phyloP scores from a whole-genome alignment of 2,329 filamentous ascomycete genomes.

The Fusarium sp. region DNA sequence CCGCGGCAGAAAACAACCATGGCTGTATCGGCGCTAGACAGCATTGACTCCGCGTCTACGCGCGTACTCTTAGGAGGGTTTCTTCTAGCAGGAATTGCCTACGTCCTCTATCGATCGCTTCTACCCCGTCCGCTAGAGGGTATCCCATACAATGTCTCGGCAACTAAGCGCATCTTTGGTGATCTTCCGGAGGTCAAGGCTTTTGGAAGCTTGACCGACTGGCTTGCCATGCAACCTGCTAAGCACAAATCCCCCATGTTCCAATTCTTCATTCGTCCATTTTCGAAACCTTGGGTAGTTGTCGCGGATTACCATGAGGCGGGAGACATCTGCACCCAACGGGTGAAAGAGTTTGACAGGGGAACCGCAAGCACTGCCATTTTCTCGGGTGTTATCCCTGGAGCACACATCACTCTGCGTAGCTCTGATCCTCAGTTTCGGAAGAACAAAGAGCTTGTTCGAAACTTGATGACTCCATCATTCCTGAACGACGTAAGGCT shows the following conservation, averaged over 20 bases:
- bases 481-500: constrained; percentile 29
- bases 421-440: constrained; percentile 33
- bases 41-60: neutral
- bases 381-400: constrained; percentile 26
- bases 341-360: constrained; percentile 39
- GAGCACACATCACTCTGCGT: constrained; percentile 26
- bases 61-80: constrained; percentile 5
- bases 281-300: constrained; percentile 33
- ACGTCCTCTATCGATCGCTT: constrained; percentile 24
- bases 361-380: constrained; percentile 17
- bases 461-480: constrained; percentile 35
- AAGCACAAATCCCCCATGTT: constrained; percentile 34
- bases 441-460: constrained; percentile 40
- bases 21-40: neutral
- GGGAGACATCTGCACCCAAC: constrained; percentile 28
- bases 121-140: constrained; percentile 26
- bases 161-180: constrained; percentile 29
- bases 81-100: constrained; percentile 14
- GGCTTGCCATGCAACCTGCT: constrained; percentile 21
- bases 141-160: constrained; percentile 31
- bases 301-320: constrained; percentile 40
- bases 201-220: constrained; percentile 31
- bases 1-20: neutral
- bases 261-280: constrained; percentile 30
- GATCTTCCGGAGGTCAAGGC: constrained; percentile 29